phyloP scores from a whole-genome alignment of 306 rosid genomes.

The Fragaria ananassa region DNA sequence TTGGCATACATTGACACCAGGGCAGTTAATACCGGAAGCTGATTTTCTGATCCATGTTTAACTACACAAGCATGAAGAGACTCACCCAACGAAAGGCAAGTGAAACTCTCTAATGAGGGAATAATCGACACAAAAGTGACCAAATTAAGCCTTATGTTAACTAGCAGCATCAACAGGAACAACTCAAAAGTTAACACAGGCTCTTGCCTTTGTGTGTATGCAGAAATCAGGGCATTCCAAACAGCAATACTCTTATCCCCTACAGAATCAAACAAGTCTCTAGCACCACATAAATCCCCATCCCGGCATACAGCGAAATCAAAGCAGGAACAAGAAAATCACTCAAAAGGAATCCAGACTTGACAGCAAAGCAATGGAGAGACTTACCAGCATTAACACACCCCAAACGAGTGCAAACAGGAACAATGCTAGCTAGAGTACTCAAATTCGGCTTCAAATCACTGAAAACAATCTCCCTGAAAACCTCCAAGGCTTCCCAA shows the following conservation, averaged over 20 bases:
- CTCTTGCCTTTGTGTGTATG: conserved; percentile 28
- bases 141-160: conserved; percentile 15
- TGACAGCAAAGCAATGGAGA: conserved; percentile 31
- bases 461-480: conserved; percentile 12
- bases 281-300: conserved; percentile 20
- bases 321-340: conserved; percentile 34
- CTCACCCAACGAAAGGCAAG: conserved; percentile 18
- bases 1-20: conserved; percentile 37
- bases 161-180: conserved; percentile 25
- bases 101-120: conserved; percentile 30
- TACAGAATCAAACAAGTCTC: conserved; percentile 31
- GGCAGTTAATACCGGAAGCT: conserved; percentile 23
- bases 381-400: conserved; percentile 25
- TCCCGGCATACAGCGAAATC: conserved; percentile 34
- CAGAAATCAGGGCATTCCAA: conserved; percentile 38
- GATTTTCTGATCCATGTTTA: conserved; percentile 32
- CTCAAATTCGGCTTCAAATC: conserved; percentile 36
- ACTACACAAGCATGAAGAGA: conserved; percentile 35
- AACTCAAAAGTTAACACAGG: conserved; percentile 20
- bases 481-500: conserved; percentile 27
- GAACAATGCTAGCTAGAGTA: conserved; percentile 35
- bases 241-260: conserved; percentile 16
- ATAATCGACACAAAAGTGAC: conserved; percentile 33
- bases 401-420: conserved; percentile 34
- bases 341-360: conserved; percentile 24